These are phyloP conservation scores for Colletotrichum sp. DNA, from an alignment of 2,329 filamentous ascomycete genomes.

Conservation along the genomic window DNA sequence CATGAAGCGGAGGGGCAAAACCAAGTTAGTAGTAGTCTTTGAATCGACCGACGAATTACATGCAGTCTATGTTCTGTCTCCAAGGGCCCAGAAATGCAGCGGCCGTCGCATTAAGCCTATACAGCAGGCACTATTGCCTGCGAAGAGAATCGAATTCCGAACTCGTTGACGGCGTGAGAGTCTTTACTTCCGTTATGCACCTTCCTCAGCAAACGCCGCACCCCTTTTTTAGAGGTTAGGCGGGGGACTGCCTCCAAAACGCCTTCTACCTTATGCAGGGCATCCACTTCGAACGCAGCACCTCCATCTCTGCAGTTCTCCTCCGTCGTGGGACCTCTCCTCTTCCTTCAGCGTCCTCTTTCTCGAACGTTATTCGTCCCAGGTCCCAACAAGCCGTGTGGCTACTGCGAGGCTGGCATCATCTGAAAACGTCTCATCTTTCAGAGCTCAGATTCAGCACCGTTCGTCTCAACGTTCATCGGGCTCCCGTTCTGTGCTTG, in stretches of 20 bases:
- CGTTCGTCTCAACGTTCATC: slow-evolving; percentile 61
- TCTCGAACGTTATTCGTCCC: neutral
- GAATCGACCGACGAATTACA: slow-evolving; percentile 14
- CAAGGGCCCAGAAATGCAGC: slow-evolving; percentile 9
- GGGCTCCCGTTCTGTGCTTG: slow-evolving; percentile 60
- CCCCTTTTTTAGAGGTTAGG: slow-evolving; percentile 3
- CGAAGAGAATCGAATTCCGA: slow-evolving; percentile 4
- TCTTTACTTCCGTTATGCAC: slow-evolving; percentile 14
- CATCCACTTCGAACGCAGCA: slow-evolving; percentile 1
- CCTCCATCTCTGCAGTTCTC: neutral
- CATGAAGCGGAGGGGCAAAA: neutral
- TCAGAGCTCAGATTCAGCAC: slow-evolving; percentile 61
- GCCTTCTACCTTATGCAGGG: slow-evolving; percentile 20
- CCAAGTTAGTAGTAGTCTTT: neutral
- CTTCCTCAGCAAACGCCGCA: slow-evolving; percentile 3
- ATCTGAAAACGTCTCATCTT: neutral
- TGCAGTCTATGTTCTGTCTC: slow-evolving; percentile 20
- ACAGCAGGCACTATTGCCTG: slow-evolving; percentile 9
- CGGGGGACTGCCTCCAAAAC: slow-evolving; percentile 13
- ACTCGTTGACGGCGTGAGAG: slow-evolving; percentile 9
- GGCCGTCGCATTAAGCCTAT: slow-evolving; percentile 15
- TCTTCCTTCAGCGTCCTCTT: neutral
- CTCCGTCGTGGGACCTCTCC: neutral
- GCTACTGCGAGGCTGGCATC: neutral
- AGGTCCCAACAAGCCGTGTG: neutral